Evolutionary conservation across 371 early-diverging fungal genomes (phyloP), one percentile per base, ranked within the genome.

Genomic region (Zychaea mexicana): DNA sequence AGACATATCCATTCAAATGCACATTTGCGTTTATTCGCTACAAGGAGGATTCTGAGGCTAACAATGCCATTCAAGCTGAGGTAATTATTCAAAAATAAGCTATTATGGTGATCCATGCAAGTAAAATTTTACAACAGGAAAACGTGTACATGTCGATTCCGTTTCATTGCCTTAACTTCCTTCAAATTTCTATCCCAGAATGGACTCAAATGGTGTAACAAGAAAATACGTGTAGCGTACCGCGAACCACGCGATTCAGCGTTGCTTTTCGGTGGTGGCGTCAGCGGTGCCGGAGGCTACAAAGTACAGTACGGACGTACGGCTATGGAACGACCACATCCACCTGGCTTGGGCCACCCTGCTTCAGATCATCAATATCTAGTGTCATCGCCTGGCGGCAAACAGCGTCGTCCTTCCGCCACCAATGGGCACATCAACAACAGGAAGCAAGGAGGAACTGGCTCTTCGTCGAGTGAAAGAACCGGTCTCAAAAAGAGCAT

Each of bases 1-100:
- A 78, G 53, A 49, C 21, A 22, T 60, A 72, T 19, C 45, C 28
- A 27, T 30, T 27, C 26, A 66, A 64, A 22, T 64, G 62, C 9
- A 81, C 80, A 2, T 90, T 86, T 77, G 92, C 91, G 0, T 93
- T 93, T 68, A 80, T 93, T 24, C 82, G 82, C 52, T 93, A 76
- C 64, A 62, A 67, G n/a, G 64, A 79, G 17, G 84, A 83, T 39
- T 62, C 66, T 1, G 68, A 82, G 26, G 85, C 91, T 0, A 57
- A 69, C 17, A 24, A 63, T 6, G 92, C 91, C 1, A 86, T 92
- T 65, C 81, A 81, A 9, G 53, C 69, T 0, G 87, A 90, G 74
- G 91, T 87, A 79, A 54, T 59, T 3, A 33, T 54, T 28, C 10
- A 47, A 57, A 46, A 9, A 26, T 17, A 45, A 15, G 5, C 27